Conservation (phyloP, 1,284 basidiomycete genomes). For the Laetiporus sulphureus region DNA sequence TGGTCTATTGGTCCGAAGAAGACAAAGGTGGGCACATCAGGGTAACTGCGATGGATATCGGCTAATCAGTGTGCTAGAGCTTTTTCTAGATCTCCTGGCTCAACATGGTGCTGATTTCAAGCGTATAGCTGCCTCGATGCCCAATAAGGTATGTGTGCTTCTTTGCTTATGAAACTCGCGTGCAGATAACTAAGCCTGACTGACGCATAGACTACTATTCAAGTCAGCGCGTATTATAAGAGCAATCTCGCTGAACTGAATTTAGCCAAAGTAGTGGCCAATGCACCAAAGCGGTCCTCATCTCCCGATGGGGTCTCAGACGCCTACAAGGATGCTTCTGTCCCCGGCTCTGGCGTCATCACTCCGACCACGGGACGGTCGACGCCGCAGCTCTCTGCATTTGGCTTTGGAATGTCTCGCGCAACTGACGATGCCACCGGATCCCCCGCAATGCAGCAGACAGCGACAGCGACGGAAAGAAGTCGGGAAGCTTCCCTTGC, state of each 20-base stretch:
- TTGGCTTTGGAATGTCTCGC: no score
- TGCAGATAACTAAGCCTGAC: conserved; percentile 8
- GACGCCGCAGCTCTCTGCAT: no score
- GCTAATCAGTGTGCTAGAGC: conserved; percentile 31
- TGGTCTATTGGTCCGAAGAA: conserved; percentile 45
- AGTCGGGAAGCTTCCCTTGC: no score
- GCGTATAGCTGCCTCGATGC: conserved; percentile 66
- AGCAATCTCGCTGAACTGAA: conserved; percentile 39
- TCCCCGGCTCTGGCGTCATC: conserved; percentile 12
- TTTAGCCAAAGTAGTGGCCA: conserved; percentile 33
- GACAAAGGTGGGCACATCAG: conserved; percentile 43
- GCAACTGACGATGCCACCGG: no score
- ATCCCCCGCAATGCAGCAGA: no score
- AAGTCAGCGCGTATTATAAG: conserved; percentile 68
- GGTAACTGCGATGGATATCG: not conserved
- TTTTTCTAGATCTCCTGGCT: conserved; percentile 58
- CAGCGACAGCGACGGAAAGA: no score
- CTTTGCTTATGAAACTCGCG: not conserved
- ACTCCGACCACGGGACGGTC: conserved; percentile 11
- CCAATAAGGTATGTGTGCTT: conserved; percentile 50
- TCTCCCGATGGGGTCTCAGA: conserved; percentile 19
- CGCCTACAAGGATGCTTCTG: conserved; percentile 10
- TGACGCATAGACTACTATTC: conserved; percentile 60
- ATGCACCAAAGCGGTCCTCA: conserved; percentile 28
- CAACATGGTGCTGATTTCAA: conserved; percentile 74